phyloP scores from a whole-genome alignment of 495 filamentous ascomycete genomes.

The Penicillium flavigenum region DNA sequence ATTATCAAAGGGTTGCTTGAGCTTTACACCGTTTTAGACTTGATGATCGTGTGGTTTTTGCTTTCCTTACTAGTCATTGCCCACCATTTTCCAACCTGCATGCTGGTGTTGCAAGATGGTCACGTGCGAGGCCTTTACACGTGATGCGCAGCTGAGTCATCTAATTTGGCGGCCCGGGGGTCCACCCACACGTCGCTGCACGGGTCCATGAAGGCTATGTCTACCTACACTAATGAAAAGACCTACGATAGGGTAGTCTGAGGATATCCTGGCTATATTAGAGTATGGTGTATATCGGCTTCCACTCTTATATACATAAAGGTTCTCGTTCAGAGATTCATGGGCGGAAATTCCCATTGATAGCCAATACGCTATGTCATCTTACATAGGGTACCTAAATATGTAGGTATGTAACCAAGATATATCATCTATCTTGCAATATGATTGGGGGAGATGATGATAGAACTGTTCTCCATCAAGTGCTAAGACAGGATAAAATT shows the following conservation, averaged over 20 bases:
- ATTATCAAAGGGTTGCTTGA: neutral
- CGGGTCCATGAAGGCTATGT: neutral
- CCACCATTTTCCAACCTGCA: neutral
- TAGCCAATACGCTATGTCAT: neutral
- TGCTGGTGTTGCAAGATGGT: neutral
- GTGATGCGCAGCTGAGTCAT: neutral
- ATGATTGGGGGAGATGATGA: neutral
- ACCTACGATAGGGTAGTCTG: neutral
- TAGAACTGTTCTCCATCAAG: neutral
- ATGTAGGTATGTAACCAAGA: neutral
- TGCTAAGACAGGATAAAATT: slow-evolving; percentile 13
- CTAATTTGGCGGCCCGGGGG: neutral
- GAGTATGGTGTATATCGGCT: neutral
- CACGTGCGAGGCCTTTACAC: neutral
- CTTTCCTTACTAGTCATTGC: neutral
- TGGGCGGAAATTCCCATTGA: neutral
- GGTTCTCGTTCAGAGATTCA: neutral
- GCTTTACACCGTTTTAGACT: neutral
- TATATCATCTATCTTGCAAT: neutral
- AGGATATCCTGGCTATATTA: neutral
- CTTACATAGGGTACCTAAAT: neutral
- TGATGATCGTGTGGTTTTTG: neutral
- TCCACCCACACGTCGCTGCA: neutral
- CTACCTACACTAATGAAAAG: neutral
- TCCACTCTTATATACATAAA: neutral